Evolutionary conservation across 805 yeast genomes (phyloP), one percentile per base, ranked within the genome.

Genomic region (Schwanniomyces polymorphus): DNA sequence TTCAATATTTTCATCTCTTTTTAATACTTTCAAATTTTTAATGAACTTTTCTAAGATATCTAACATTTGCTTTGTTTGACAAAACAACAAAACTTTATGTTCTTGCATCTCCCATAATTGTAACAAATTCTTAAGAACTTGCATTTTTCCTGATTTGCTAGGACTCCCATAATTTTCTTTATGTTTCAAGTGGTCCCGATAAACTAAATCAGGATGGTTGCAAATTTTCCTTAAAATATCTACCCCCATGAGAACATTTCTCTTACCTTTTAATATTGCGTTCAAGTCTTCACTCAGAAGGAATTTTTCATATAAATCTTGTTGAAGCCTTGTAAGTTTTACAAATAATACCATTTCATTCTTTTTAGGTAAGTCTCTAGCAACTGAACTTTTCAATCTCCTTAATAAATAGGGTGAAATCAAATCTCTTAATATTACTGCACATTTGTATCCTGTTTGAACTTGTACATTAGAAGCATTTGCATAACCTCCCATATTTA

Each of bases 401-500:
- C 99, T 72, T 41, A 94, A 68, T 44, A 94, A 68, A 63, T 91
- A 94, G 0, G 99, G 99, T 3, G 96, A 82, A 9, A 94, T 89
- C 54, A 92, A 67, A 57, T 94, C 96, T 43, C 96, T 75, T 44
- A 94, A 69, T 2, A 92, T 85, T 4, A 91, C 94, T 0, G 99
- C 99, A 70, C 98, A 94, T 62, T 90, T 90, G 61, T 89, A 91
- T 1, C 97, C 97, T 1, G 97, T 85, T 61, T 92, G 97, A 0
- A 94, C 98, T 62, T 94, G 97, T 3, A 94, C 81, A 62, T 94
- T 94, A 1, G 95, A 84, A 0, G 99, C 98, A 70, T 92, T 94
- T 1, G 99, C 97, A 67, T 94, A 94, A 0, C 99, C 99, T n/a
- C 99, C 99, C 62, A 88, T 78, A 59, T 91, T 92, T 39, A 94